Conservation (phyloP, 1,284 basidiomycete species). For the Rugosomyces carneus region DNA sequence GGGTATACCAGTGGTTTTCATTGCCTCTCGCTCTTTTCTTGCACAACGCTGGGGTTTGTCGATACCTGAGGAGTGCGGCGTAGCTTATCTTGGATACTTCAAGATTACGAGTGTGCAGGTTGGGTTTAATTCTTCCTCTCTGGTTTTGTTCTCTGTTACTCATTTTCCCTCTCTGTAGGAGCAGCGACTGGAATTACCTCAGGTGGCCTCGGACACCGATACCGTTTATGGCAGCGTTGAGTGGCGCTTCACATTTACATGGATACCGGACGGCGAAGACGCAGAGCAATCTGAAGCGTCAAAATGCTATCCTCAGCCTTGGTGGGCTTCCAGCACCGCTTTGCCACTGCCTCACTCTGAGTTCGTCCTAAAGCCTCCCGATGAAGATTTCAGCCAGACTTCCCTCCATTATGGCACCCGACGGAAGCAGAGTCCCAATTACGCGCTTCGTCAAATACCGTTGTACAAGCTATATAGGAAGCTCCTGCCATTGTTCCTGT, state of each 20-base stretch:
- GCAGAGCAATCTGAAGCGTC: conserved; percentile 14
- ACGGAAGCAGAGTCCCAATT: conserved; percentile 6
- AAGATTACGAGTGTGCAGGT: conserved; percentile 16
- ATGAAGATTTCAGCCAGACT: neutral
- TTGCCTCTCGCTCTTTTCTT: conserved; percentile 24
- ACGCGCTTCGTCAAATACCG: neutral
- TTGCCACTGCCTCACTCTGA: too few species aligned
- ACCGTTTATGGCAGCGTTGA: conserved; percentile 21
- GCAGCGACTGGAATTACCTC: conserved; percentile 10
- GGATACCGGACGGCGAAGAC: conserved; percentile 36
- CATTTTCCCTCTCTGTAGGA: conserved; percentile 19
- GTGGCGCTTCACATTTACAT: conserved; percentile 33
- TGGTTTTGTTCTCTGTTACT: neutral
- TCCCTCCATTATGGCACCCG: neutral
- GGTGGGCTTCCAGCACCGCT: conserved; percentile 26
- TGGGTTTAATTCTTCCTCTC: neutral
- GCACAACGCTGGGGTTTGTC: conserved; percentile 19
- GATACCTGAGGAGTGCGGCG: conserved; percentile 24
- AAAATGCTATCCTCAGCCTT: conserved; percentile 21
- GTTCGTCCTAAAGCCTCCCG: neutral
- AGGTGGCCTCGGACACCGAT: conserved; percentile 1
- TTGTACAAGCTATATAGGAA: neutral
- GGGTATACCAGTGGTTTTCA: conserved; percentile 27
- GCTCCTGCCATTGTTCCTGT: conserved; percentile 13
- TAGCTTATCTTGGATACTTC: conserved; percentile 28